Evolutionary conservation across 2,329 filamentous ascomycete genomes (phyloP).

Genomic region (Lasiodiplodia gonubiensis): DNA sequence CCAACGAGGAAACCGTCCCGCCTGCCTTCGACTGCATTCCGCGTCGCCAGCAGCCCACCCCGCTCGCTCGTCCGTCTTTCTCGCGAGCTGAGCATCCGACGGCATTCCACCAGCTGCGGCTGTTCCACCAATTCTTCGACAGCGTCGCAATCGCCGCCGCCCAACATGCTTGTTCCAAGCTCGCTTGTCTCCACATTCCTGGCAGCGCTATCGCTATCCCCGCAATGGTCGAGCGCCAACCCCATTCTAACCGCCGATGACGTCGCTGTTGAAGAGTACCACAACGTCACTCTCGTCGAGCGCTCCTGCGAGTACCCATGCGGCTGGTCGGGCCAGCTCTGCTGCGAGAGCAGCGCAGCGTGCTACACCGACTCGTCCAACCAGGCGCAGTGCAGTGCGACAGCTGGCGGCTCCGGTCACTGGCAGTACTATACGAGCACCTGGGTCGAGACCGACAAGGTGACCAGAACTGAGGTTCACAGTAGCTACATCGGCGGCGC

Average conservation of each 20-base stretch:
- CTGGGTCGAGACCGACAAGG: constrained; percentile 61
- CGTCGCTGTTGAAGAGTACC: constrained; percentile 33
- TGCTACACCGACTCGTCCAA: constrained; percentile 44
- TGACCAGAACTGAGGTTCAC: constrained; percentile 61
- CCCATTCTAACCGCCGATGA: constrained; percentile 17
- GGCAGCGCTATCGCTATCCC: constrained; percentile 26
- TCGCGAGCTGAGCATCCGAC: constrained; percentile 2
- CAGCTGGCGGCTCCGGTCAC: constrained; percentile 44
- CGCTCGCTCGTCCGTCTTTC: constrained; percentile 4
- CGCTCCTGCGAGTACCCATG: constrained; percentile 34
- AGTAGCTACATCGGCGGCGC: constrained; percentile 50
- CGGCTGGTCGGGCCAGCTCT: constrained; percentile 44
- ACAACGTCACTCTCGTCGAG: constrained; percentile 40
- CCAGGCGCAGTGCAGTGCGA: constrained; percentile 43
- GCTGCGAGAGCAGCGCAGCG: constrained; percentile 39
- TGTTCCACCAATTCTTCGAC: not conserved
- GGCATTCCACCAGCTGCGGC: constrained; percentile 13
- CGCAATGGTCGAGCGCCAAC: constrained; percentile 21
- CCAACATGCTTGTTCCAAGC: constrained; percentile 8
- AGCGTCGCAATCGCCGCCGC: constrained; percentile 4
- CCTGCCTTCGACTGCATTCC: not conserved
- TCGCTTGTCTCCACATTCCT: constrained; percentile 27
- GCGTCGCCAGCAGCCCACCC: constrained; percentile 3
- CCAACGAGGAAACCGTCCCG: not conserved
- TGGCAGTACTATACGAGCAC: constrained; percentile 65